These are phyloP conservation scores for Calocera viscosa DNA, from an alignment of 768 basidiomycete genomes.

Conservation along the genomic window DNA sequence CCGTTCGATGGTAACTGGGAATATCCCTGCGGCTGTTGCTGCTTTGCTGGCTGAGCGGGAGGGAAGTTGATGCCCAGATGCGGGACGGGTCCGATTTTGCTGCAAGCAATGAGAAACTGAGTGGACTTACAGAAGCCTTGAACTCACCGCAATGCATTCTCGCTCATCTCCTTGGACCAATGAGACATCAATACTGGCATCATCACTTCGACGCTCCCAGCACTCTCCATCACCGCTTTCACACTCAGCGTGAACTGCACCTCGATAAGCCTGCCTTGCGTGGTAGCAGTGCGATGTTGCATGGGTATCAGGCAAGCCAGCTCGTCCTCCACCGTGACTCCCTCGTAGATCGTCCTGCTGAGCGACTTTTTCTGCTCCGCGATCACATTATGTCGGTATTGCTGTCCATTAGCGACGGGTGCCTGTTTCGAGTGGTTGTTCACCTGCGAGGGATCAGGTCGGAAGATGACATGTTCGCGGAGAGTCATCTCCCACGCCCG, in stretches of 20 bases:
- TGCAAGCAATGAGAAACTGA: not conserved
- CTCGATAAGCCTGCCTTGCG: slow-evolving; percentile 39
- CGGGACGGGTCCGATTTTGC: not conserved
- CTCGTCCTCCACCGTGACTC: slow-evolving; percentile 58
- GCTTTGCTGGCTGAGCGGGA: not conserved
- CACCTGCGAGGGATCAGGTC: slow-evolving; percentile 42
- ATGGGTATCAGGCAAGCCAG: slow-evolving; percentile 55
- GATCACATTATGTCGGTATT: slow-evolving; percentile 42
- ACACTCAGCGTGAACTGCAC: slow-evolving; percentile 67
- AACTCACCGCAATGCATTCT: not conserved
- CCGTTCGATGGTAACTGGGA: not conserved
- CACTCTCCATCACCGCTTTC: slow-evolving; percentile 63
- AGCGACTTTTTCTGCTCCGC: slow-evolving; percentile 61
- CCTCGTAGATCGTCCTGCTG: slow-evolving; percentile 62
- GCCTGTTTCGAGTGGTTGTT: slow-evolving; percentile 41
- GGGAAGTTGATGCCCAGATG: not conserved
- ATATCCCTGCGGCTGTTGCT: not conserved
- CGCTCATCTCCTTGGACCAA: slow-evolving; percentile 7
- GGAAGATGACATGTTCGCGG: slow-evolving; percentile 63
- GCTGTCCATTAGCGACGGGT: slow-evolving; percentile 34
- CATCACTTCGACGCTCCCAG: slow-evolving; percentile 23
- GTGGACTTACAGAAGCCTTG: not conserved
- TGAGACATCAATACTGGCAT: slow-evolving; percentile 4
- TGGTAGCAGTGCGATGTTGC: slow-evolving; percentile 36
- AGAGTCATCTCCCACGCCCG: slow-evolving; percentile 75